Conservation (phyloP, 2,329 filamentous ascomycete genomes). For the Calonectria pseudoturangicola region DNA sequence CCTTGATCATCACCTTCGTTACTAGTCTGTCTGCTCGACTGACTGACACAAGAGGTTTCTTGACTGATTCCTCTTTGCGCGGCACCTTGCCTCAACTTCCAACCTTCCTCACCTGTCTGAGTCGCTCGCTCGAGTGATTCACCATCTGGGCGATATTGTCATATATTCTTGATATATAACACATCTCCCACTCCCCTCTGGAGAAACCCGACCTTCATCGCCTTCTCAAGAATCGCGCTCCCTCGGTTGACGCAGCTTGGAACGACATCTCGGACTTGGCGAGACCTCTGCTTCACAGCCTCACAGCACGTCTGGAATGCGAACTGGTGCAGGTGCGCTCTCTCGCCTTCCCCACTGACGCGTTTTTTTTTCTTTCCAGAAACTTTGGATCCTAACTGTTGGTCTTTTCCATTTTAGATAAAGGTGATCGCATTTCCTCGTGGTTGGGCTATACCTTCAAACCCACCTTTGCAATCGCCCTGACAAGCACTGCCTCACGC, state of each 20-base stretch:
- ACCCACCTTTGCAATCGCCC: constrained; percentile 40
- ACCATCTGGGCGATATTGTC: constrained; percentile 24
- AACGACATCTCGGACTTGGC: constrained; percentile 48
- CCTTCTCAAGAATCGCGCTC: constrained; percentile 21
- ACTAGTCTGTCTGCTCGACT: constrained; percentile 26
- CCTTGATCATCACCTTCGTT: constrained; percentile 38
- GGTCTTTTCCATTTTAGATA: constrained; percentile 47
- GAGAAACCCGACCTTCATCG: constrained; percentile 9
- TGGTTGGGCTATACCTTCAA: constrained; percentile 48
- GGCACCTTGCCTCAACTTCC: constrained; percentile 5
- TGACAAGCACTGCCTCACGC: constrained; percentile 40
- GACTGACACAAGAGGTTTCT: constrained; percentile 27
- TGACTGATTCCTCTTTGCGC: constrained; percentile 30
- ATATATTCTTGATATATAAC: constrained; percentile 25
- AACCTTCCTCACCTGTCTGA: constrained; percentile 4
- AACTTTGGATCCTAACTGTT: constrained; percentile 44
- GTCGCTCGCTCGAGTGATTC: constrained; percentile 30
- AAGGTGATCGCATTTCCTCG: constrained; percentile 50
- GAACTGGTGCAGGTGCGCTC: constrained; percentile 53
- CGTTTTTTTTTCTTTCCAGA: constrained; percentile 28
- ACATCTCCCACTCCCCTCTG: neutral
- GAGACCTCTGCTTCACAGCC: constrained; percentile 47
- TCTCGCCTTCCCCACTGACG: constrained; percentile 34
- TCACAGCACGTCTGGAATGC: constrained; percentile 53
- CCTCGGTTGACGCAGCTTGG: constrained; percentile 30